A percentile compares a stretch with the other conserved stretches of the same genome.
phyloP scores from a whole-genome alignment of 805 yeast species.

The Barnettozyma vustinii region DNA sequence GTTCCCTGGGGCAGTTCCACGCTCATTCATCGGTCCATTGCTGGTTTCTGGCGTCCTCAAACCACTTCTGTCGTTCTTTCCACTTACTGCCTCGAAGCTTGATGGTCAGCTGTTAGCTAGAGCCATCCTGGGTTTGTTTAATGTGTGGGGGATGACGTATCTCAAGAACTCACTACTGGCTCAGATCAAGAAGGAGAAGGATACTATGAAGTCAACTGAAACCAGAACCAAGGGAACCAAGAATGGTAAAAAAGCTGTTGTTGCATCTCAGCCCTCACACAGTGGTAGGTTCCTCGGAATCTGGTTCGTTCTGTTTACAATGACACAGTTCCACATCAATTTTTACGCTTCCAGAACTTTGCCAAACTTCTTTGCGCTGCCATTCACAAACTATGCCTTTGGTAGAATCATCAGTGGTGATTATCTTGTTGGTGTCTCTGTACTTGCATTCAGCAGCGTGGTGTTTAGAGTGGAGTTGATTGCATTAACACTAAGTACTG shows the following conservation, averaged over 20 bases:
- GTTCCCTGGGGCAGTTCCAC: constrained; percentile 88
- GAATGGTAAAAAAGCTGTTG: constrained; percentile 2
- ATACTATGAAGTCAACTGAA: neutral
- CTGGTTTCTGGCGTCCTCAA: constrained; percentile 43
- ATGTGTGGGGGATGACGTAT: constrained; percentile 46
- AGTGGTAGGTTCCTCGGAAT: constrained; percentile 32
- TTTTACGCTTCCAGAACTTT: constrained; percentile 80
- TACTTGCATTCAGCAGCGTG: constrained; percentile 57
- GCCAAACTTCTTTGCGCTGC: constrained; percentile 79
- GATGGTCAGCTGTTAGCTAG: constrained; percentile 53
- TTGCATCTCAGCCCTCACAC: constrained; percentile 8
- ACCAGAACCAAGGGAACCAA: constrained; percentile 2
- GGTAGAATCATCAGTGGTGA: constrained; percentile 43
- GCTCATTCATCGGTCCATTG: constrained; percentile 74
- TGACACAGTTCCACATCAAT: constrained; percentile 72
- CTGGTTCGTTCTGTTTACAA: constrained; percentile 56
- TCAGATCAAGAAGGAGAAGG: constrained; percentile 11
- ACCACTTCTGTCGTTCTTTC: constrained; percentile 26
- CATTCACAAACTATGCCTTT: constrained; percentile 56
- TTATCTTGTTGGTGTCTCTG: constrained; percentile 40
- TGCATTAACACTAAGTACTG: constrained; percentile 46
- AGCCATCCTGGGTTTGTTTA: constrained; percentile 55
- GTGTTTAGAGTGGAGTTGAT: constrained; percentile 72
- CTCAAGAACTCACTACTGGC: constrained; percentile 39
- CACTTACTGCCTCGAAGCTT: constrained; percentile 33